Conservation (phyloP, 2,329 filamentous ascomycete genomes). For the Fusarium newnesense region DNA sequence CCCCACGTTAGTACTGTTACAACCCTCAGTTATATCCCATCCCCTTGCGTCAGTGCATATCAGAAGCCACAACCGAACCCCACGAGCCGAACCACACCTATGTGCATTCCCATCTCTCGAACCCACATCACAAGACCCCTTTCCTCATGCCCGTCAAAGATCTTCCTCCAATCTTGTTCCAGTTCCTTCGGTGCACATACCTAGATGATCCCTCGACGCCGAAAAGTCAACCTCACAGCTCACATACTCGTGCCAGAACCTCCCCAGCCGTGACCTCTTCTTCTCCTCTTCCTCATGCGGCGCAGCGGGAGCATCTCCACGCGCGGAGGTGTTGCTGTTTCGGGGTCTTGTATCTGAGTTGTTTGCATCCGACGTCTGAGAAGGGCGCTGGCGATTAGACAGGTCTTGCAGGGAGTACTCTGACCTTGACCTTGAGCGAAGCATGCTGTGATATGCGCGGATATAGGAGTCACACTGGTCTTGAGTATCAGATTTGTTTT, state of each 20-base stretch:
- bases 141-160: not conserved
- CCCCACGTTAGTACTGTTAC: not conserved
- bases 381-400: not conserved
- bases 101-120: not conserved
- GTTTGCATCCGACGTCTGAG: not conserved
- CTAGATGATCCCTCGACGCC: constrained; percentile 41
- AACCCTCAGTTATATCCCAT: not conserved
- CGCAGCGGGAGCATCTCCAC: constrained; percentile 39
- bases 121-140: constrained; percentile 6
- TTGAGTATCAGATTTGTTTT: not conserved
- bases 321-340: constrained; percentile 12
- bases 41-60: not conserved
- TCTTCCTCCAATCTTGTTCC: constrained; percentile 28
- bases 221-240: constrained; percentile 43
- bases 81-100: not conserved
- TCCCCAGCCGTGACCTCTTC: constrained; percentile 11
- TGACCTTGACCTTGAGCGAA: constrained; percentile 28
- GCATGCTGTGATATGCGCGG: constrained; percentile 17
- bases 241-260: constrained; percentile 36
- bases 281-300: constrained; percentile 19
- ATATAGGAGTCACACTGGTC: not conserved
- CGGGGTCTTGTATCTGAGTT: constrained; percentile 2
- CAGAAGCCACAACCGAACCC: not conserved
- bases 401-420: constrained; percentile 39
- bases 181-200: constrained; percentile 26